Percentiles rank a stretch among this genome's conserved stretches.
phyloP scores from a whole-genome alignment of 176 grass and related monocot genomes.

The Bromus sterilis region DNA sequence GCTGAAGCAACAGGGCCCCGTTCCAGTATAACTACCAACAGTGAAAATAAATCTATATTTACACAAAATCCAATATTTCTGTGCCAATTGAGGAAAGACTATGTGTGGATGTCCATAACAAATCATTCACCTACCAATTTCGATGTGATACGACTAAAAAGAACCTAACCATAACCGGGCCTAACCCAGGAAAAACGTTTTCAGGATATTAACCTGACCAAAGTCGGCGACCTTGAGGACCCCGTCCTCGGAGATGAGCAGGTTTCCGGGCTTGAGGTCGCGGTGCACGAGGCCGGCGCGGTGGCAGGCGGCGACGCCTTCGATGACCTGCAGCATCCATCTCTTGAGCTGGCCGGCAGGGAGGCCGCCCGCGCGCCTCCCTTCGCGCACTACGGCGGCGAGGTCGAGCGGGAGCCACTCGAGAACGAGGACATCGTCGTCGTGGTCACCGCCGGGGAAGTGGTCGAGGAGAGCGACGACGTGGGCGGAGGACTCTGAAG shows the following conservation, averaged over 20 bases:
- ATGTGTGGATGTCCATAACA: background rate
- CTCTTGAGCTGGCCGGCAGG: constrained; percentile 48
- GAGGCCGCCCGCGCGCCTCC: constrained; percentile 27
- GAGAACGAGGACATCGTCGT: constrained; percentile 84
- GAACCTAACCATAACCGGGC: too few species aligned
- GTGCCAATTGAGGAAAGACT: background rate
- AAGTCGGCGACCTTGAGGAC: constrained; percentile 89
- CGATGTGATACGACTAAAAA: too few species aligned
- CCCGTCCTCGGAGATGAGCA: constrained; percentile 67
- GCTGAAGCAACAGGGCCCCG: background rate
- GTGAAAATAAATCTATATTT: background rate
- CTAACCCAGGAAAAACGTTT: background rate
- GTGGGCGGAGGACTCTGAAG: constrained; percentile 30
- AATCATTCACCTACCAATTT: background rate
- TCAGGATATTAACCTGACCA: constrained; percentile 61
- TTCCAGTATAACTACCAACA: background rate
- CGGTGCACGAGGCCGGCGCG: constrained; percentile 63
- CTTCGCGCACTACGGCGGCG: constrained; percentile 41
- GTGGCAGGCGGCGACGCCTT: constrained; percentile 71
- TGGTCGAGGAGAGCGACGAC: constrained; percentile 73
- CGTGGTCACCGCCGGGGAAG: constrained; percentile 59
- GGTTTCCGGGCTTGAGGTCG: constrained; percentile 86
- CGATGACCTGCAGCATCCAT: constrained; percentile 88
- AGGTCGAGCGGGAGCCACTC: constrained; percentile 80
- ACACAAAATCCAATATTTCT: background rate